A percentile compares a stretch with the other conserved stretches of the same genome.
Evolutionary conservation across 1,284 basidiomycete genomes (phyloP).

Genomic region (Boletus sp.): DNA sequence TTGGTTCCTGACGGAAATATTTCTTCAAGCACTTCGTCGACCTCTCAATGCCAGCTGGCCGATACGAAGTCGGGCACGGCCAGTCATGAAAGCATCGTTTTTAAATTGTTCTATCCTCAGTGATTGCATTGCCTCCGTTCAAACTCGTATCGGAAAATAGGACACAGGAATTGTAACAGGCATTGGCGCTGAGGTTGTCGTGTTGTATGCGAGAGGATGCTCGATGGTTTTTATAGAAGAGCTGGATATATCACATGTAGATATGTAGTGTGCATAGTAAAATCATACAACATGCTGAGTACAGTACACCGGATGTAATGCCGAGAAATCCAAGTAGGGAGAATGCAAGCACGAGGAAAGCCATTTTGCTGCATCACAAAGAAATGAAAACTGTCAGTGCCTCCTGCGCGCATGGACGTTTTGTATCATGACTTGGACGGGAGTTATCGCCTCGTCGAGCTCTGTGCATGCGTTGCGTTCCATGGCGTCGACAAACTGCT

Average conservation of each 20-base stretch:
- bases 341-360: background rate
- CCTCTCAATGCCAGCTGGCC: background rate
- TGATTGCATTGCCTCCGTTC: background rate
- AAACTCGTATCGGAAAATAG: background rate
- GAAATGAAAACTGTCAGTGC: slow-evolving; percentile 19
- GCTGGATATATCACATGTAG: slow-evolving; percentile 3
- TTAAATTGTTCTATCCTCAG: background rate
- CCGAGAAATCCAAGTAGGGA: slow-evolving; percentile 8
- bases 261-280: slow-evolving; percentile 11
- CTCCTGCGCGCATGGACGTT: slow-evolving; percentile 57
- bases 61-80: background rate
- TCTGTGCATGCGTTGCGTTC: slow-evolving; percentile 49
- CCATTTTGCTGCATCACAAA: background rate
- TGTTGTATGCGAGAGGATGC: background rate
- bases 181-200: background rate
- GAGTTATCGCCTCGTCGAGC: slow-evolving; percentile 43
- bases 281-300: slow-evolving; percentile 22
- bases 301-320: slow-evolving; percentile 22
- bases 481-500: slow-evolving; percentile 48
- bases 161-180: background rate
- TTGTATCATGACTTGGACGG: slow-evolving; percentile 52
- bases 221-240: slow-evolving; percentile 1
- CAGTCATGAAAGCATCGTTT: background rate
- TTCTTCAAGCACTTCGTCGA: background rate
- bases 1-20: no score